A percentile compares a stretch with the other conserved stretches of the same genome.
Evolutionary conservation across 1,284 basidiomycete species (phyloP).

Genomic region (Ganoderma sp.): DNA sequence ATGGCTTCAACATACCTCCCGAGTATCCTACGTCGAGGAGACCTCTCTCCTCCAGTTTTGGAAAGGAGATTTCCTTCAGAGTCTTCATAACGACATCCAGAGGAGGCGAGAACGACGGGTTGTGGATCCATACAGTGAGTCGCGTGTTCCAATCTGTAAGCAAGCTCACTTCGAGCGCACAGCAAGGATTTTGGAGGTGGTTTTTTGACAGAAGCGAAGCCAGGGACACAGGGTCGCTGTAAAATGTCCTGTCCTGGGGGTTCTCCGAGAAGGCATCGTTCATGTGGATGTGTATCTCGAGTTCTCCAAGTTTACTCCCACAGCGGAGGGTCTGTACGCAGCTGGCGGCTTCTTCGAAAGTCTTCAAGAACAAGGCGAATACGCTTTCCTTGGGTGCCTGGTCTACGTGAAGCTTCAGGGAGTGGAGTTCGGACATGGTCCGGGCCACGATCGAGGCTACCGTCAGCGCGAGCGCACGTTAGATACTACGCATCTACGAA

Average conservation of each 20-base stretch:
- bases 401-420: not conserved
- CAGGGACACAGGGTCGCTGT: not conserved
- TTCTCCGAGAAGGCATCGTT: not conserved
- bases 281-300: not conserved
- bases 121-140: no score
- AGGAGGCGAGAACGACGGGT: not conserved
- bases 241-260: not conserved
- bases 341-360: not conserved
- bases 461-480: no score
- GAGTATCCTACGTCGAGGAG: not conserved
- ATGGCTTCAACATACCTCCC: not conserved
- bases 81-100: not conserved
- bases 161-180: no score
- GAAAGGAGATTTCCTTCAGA: not conserved
- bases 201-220: not conserved
- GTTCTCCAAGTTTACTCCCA: not conserved
- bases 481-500: no score
- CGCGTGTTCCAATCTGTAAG: not conserved
- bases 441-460: not conserved
- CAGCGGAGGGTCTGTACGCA: not conserved
- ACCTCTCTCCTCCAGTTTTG: not conserved
- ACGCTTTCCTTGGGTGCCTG: not conserved
- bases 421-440: not conserved
- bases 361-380: not conserved
- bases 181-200: not conserved